phyloP scores from a whole-genome alignment of 176 grass and related monocot species.

The Tuctoria greenei region DNA sequence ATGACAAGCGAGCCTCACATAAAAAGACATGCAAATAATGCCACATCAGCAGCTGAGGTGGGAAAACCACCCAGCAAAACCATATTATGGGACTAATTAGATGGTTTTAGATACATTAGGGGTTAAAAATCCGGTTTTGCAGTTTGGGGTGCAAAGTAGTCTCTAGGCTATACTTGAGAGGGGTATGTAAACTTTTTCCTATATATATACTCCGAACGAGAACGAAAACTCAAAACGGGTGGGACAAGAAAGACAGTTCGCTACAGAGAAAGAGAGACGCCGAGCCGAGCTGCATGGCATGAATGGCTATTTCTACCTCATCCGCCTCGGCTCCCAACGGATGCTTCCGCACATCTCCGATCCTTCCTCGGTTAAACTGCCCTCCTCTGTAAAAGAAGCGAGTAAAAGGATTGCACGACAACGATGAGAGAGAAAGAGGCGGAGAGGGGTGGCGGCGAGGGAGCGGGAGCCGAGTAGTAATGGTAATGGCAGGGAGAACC shows the following conservation, averaged over 20 bases:
- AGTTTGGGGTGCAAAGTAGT: too few species aligned
- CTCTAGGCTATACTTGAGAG: too few species aligned
- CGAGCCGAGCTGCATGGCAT: conserved; percentile 36
- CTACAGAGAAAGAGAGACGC: neutral
- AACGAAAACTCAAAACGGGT: neutral
- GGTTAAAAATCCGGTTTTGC: too few species aligned
- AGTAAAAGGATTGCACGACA: conserved; percentile 5
- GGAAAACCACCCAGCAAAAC: too few species aligned
- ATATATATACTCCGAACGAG: too few species aligned
- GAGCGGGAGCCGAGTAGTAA: conserved; percentile 30
- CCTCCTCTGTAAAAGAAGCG: conserved; percentile 11
- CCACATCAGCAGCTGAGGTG: too few species aligned
- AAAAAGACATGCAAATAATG: too few species aligned
- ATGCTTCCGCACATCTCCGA: conserved; percentile 51
- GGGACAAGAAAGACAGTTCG: neutral
- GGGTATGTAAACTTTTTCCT: too few species aligned
- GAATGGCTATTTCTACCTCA: conserved; percentile 11
- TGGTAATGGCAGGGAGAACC: conserved; percentile 60
- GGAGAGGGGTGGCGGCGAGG: neutral
- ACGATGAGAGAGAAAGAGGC: conserved; percentile 37
- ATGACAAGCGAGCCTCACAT: too few species aligned
- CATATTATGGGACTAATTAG: too few species aligned
- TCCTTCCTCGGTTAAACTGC: conserved; percentile 61
- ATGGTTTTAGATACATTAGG: too few species aligned
- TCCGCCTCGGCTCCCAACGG: conserved; percentile 45